Base-by-base conservation (phyloP, 177 flowering plant species). In the Telopea speciosissima region DNA sequence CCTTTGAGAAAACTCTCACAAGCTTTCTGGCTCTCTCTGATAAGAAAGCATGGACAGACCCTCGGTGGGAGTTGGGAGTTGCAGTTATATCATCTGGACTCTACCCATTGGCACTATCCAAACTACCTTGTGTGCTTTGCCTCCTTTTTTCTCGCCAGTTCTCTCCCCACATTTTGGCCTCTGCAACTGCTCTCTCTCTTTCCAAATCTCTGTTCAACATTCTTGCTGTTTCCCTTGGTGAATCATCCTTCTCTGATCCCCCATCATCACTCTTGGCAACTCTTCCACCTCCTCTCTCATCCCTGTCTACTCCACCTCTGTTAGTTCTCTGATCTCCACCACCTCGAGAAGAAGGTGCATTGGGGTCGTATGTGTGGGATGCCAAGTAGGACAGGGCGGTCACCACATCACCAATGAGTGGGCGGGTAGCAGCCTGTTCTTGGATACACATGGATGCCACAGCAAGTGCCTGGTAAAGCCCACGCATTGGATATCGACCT, bases 101-200 rank as follows among this genome's bases (percentile, higher is more conserved):
- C 64, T 36, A 75, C 65, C 66, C 77, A 40, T 74, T 64, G 31
- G 72, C 25, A 36, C 72, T 36, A 62, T 74, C 76, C 56, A 69
- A 74, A 25, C 76, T 69, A 17, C 72, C 72, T 64, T 59, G 68
- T 45, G 71, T 19, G 17, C 63, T 73, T 61, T 66, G 62, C 60
- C 69, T 52, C 49, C 44, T 74, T 63, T 59, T 74, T 54, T 74
- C 77, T 66, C 72, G 65, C 77, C 68, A 56, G 59, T 74, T 74
- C 69, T 74, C 76, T 28, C 77, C 77, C 69, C 69, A 67, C 59
- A 67, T 42, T 49, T 67, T 67, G 17, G 69, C 69, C 69, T 67
- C 69, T 44, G 69, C 69, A 49, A 67, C 69, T 5, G 69, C 70
- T 49, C 62, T 60, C 28, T 68, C 70, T 68, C 70, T 13, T 8